phyloP scores from a whole-genome alignment of 2,329 filamentous ascomycete genomes.

The Drechmeria coniospora region DNA sequence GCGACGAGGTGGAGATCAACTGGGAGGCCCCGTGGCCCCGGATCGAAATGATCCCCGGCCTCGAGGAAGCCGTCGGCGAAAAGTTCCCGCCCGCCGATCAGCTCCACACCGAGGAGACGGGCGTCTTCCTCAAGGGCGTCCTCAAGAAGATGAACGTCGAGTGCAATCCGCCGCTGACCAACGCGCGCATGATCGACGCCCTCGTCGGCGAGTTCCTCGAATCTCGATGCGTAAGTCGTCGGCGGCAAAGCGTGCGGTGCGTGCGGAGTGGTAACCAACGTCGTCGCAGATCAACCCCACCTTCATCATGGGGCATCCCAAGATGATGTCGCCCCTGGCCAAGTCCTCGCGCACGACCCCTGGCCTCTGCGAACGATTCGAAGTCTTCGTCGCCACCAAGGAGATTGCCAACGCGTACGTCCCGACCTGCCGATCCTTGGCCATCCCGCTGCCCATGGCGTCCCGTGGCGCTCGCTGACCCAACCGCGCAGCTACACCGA shows the following conservation, averaged over 20 bases:
- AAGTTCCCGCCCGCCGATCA: slow-evolving; percentile 85
- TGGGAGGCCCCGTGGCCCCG: slow-evolving; percentile 91
- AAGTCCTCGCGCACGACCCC: slow-evolving; percentile 76
- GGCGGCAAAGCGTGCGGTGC: too few species aligned
- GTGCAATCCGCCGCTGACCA: slow-evolving; percentile 80
- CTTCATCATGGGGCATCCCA: slow-evolving; percentile 44
- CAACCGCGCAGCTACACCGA: slow-evolving; percentile 53
- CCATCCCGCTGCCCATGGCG: too few species aligned
- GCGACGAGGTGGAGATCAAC: slow-evolving; percentile 81
- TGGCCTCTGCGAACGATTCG: slow-evolving; percentile 90
- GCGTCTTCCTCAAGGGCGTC: slow-evolving; percentile 69
- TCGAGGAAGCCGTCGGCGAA: slow-evolving; percentile 80
- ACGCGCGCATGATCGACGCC: slow-evolving; percentile 91
- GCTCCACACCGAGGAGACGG: slow-evolving; percentile 78
- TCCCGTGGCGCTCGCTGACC: too few species aligned
- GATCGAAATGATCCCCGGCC: slow-evolving; percentile 76
- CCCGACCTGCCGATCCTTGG: not conserved
- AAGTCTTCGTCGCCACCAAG: slow-evolving; percentile 65
- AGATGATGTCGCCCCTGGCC: slow-evolving; percentile 74
- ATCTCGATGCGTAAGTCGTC: slow-evolving; percentile 56
- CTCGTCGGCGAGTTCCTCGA: slow-evolving; percentile 91
- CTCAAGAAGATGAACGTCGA: slow-evolving; percentile 84
- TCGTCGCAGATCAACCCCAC: slow-evolving; percentile 53
- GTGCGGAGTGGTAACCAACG: slow-evolving; percentile 1
- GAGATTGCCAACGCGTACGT: slow-evolving; percentile 75